Evolutionary conservation across 495 filamentous ascomycete species (phyloP).

Genomic region (Aspergillus nidulans): DNA sequence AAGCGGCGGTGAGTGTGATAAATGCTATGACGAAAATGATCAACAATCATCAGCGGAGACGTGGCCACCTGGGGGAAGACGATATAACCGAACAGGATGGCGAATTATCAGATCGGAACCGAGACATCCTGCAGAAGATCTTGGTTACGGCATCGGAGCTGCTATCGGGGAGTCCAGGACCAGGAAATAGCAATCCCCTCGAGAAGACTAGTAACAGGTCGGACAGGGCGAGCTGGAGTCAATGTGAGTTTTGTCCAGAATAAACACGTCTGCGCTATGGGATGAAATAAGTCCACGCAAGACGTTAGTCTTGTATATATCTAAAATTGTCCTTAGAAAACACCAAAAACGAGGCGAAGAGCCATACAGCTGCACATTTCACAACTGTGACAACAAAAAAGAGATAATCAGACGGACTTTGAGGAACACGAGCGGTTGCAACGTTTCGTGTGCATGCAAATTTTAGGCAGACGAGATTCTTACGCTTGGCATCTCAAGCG

Average conservation of each 20-base stretch:
- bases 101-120: constrained; percentile 27
- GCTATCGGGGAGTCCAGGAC: constrained; percentile 19
- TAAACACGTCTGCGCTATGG: constrained; percentile 58
- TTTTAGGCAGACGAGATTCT: constrained; percentile 57
- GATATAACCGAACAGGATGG: constrained; percentile 19
- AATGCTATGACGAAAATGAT: constrained; percentile 38
- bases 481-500: constrained; percentile 57
- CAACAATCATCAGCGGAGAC: constrained; percentile 25
- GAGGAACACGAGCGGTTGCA: constrained; percentile 91
- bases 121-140: constrained; percentile 35
- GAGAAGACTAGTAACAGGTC: constrained; percentile 13
- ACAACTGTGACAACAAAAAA: constrained; percentile 63
- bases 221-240: constrained; percentile 37
- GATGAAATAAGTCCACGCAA: constrained; percentile 54
- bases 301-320: background rate
- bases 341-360: constrained; percentile 82
- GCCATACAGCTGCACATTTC: constrained; percentile 84
- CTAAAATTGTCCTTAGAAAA: constrained; percentile 52
- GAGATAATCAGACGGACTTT: constrained; percentile 96
- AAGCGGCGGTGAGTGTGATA: constrained; percentile 33
- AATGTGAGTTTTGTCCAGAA: constrained; percentile 54
- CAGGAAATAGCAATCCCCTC: background rate
- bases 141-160: constrained; percentile 30
- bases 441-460: constrained; percentile 64
- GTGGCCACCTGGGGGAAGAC: constrained; percentile 26